Evolutionary conservation across 1,284 basidiomycete genomes (phyloP), one percentile per base, ranked within the genome.

Genomic region (Ceratobasidium sp.): DNA sequence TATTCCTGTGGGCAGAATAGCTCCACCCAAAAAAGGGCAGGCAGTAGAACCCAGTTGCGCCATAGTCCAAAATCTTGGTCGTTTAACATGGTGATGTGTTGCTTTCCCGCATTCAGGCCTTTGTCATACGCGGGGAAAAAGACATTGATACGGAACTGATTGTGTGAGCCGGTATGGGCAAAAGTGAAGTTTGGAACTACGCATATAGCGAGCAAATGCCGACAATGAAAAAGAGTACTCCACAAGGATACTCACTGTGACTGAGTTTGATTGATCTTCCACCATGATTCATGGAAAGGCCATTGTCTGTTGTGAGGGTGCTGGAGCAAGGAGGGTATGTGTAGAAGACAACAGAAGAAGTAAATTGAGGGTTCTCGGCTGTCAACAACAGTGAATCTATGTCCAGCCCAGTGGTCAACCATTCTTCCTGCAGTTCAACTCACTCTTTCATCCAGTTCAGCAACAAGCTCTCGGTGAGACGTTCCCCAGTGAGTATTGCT

Each of bases 321-420:
- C 42, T 33, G 10, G 26, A 39, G 11, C 58, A 23, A 33, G 69
- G 69, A 23, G 69, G 69, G 45, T 61, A 73, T 8, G 45, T 15
- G 33, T 73, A 31, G 17, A 73, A 31, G 33, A 49, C 39, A 6
- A 61, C 45, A 15, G 17, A 11, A 17, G 39, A 45, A 3, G 54
- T 73, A n/a, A 73, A 73, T 23, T 49, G 8, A 23, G 69, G 69
- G 13, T 47, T 13, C 11, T 20, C 20, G 1, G 39, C 56, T 10
- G 69, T 73, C n/a, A 73, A 23, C 28, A 58, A 73, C 2, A 73
- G 20, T n/a, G 69, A 73, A 45, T 73, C 69, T 1, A 73, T 35
- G 28, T 60, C 56, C 2, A 61, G 28, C 8, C 39, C 47, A n/a
- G 56, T 28, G 1, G 58, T 33, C 4, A 73, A n/a, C 54, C 35